Base-by-base conservation (phyloP, 2,329 filamentous ascomycete species). In the Sporothrix phasma region DNA sequence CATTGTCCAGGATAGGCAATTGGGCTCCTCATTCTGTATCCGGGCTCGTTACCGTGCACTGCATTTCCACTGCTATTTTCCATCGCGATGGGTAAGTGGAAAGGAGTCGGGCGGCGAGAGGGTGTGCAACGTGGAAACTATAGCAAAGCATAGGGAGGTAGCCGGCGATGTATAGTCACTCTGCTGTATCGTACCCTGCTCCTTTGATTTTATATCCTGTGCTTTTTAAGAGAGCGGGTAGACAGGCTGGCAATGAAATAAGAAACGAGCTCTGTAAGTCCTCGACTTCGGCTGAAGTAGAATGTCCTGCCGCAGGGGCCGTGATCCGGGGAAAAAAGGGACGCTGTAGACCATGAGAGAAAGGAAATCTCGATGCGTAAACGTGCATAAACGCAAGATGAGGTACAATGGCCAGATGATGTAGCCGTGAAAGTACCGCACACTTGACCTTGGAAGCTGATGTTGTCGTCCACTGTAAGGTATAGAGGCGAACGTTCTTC, bases 1-100 rank as follows among this genome's bases (percentile, higher is more conserved):
- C 67, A 68, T 31, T 64, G 64, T 39, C 56, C 58, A 15, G 29
- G 8, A 19, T 66, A 66, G 13, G 64, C 59, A 17, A 43, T 13
- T 7, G 59, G 59, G 39, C 31, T 58, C 51, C 39, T 61, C 17
- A 64, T 43, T 59, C 64, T 41, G 56, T 66, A 68, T 24, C 31
- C 62, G 4, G 64, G 49, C 10, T 66, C 63, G 24, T 54, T 26
- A 19, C 51, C 53, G 13, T 59, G 39, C 24, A 60, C 56, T 29
- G 59, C 39, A 61, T 45, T 51, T 58, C 62, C 54, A 8, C 54
- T 45, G 11, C 60, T 45, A 43, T 51, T 26, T 47, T 64, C 61
- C 66, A 66, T 62, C 39, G 13, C n/a, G 49, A 15, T 5, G 37
- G n/a, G n/a, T n/a, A n/a, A 45, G 51, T 2, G 31, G 37, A 19